Percentiles rank a stretch among this genome's conserved stretches.
phyloP scores from a whole-genome alignment of 805 yeast genomes.

The Lipomyces japonicus region DNA sequence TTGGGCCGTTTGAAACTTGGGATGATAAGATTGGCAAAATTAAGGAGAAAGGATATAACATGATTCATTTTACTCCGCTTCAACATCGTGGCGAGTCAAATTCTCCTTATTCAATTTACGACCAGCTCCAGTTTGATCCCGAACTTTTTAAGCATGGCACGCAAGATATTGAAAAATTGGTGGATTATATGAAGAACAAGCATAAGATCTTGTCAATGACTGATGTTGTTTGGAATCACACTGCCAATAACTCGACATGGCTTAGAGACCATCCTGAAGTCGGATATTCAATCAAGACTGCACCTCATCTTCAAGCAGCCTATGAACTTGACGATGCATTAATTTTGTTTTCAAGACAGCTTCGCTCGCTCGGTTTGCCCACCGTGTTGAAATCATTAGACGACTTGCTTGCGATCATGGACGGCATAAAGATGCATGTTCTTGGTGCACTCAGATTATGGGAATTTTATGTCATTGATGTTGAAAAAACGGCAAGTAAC shows the following conservation, averaged over 20 bases:
- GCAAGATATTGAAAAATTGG: conserved; percentile 52
- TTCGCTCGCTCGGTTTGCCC: conserved; percentile 61
- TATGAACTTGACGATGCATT: conserved; percentile 75
- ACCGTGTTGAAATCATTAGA: conserved; percentile 46
- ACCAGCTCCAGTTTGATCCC: conserved; percentile 77
- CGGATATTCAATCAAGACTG: conserved; percentile 80
- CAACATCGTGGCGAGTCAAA: conserved; percentile 85
- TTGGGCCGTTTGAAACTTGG: conserved; percentile 72
- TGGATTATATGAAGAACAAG: conserved; percentile 48
- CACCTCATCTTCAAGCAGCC: conserved; percentile 84
- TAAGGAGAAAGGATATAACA: conserved; percentile 77
- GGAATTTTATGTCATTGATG: conserved; percentile 81
- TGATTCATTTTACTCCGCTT: conserved; percentile 94
- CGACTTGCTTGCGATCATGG: conserved; percentile 61
- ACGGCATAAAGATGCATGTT: conserved; percentile 66
- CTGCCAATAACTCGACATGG: conserved; percentile 90
- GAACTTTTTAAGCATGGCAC: conserved; percentile 52
- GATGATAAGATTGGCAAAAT: conserved; percentile 57
- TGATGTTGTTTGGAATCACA: conserved; percentile 92
- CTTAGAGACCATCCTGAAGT: conserved; percentile 79
- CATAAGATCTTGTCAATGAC: conserved; percentile 72
- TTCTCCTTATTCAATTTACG: conserved; percentile 89
- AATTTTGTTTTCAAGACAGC: conserved; percentile 56
- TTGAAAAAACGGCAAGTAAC: conserved; percentile 41
- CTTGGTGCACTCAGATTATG: conserved; percentile 66